Base-by-base conservation (phyloP, 306 rosid genomes). In the Trifolium pratense region DNA sequence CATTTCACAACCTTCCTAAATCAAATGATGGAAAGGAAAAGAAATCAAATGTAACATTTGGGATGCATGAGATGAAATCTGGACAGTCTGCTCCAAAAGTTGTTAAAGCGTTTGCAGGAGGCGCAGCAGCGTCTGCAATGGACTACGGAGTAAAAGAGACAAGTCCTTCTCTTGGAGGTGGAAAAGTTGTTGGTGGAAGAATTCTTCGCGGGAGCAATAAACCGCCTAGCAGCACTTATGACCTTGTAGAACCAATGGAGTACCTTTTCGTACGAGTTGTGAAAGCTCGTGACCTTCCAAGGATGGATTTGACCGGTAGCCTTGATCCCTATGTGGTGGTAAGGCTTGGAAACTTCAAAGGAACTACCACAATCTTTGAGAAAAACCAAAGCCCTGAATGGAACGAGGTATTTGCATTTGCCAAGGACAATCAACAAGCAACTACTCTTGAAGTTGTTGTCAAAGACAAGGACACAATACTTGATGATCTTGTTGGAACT, bases 311-410 rank as follows among this genome's bases (percentile, higher is more conserved):
- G 3, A 89, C 97, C 0, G 99, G 99, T 32, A 77, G 97, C 53
- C 92, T 95, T 68, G 99, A 95, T 63, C 99, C 99, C 11, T 95
- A 83, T 79, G 99, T 95, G 55, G 87, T 80, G 70, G 97, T 95
- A 2, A 90, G 49, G 87, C 20, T 95, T 25, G 99, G 99, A 66
- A 95, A 95, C 86, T 95, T 58, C 86, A 88, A 43, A 80, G 99
- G 99, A 73, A 65, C 0, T 0, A 95, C 99, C 23, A 75, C 55
- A 49, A 83, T 88, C 74, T 88, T 73, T 51, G 95, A 85, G 86
- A 91, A 91, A 77, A 90, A 83, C 29, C 83, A 87, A 53, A 82
- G 60, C 45, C 98, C 98, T 4, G 96, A 87, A 70, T 95, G 99
- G 99, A 91, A 91, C 70, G 70, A 89, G 81, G 97, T 94, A 39